Evolutionary conservation across 202 grass and related monocot genomes (phyloP).

Genomic region (Digitaria exilis): DNA sequence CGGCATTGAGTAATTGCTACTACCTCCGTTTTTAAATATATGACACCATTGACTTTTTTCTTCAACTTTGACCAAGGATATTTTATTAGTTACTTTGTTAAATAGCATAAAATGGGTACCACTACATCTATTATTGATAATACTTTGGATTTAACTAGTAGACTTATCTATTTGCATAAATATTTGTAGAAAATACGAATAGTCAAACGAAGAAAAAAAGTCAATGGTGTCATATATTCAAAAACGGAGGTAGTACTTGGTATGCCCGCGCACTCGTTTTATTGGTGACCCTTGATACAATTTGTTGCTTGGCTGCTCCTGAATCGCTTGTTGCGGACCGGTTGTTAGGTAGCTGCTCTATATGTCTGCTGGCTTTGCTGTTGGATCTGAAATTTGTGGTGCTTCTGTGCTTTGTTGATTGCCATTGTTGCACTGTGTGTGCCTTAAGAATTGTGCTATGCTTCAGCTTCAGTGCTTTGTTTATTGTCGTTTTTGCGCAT

Average conservation of each 20-base stretch:
- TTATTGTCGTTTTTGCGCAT: neutral
- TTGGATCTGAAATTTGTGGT: conserved; percentile 17
- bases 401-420: neutral
- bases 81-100: no score
- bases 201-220: no score
- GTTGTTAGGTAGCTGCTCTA: conserved; percentile 1
- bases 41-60: no score
- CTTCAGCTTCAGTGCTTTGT: neutral
- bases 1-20: conserved; percentile 33
- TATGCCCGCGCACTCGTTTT: neutral
- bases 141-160: no score
- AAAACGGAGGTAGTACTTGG: no score
- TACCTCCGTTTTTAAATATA: no score
- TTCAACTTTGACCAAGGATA: no score
- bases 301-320: neutral
- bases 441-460: neutral
- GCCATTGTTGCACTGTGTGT: neutral
- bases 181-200: no score
- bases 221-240: no score
- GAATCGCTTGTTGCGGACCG: neutral
- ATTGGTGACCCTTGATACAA: neutral
- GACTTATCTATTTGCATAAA: no score
- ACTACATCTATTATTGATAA: no score
- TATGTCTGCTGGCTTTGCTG: neutral
- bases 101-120: no score